Base-by-base conservation (phyloP, 768 basidiomycete genomes). In the Naganishia friedmannii region DNA sequence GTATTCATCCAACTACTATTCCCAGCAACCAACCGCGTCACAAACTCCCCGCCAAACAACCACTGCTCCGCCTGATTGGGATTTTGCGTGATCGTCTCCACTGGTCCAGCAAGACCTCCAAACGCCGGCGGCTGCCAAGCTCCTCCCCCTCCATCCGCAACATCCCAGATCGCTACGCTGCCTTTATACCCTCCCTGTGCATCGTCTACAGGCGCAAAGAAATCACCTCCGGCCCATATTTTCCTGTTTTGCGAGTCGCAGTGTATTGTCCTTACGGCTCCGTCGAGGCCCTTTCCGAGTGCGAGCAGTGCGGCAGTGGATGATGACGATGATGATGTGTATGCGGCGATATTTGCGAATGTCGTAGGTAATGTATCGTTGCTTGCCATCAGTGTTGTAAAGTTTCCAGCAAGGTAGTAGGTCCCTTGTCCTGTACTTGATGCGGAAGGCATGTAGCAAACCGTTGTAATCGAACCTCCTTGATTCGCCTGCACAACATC, bases 1-100 rank as follows among this genome's bases (percentile, higher is more conserved):
- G 34, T 37, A 66, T 39, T 55, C 65, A 65, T 34, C 51, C 65
- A n/a, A 58, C 65, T 51, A 7, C 80, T 83, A 72, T 83, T 85
- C 53, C 73, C 76, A 54, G 87, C 87, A 32, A 82, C 81, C 77
- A 91, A 93, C 0, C 86, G 82, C 2, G 91, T 89, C 67, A 89
- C 75, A 83, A 99, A 99, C 15, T 89, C 89, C 46, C 96, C 96
- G 0, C 90, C 86, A 77, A 98, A 93, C 78, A 93, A 89, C 42
- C 42, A 42, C 42, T 66, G 97, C 82, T 72, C 89, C 90, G 15
- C 84, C 82, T 66, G 85, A 84, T 66, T 91, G 88, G 42, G 88
- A 83, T 74, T 90, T 90, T 88, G 82, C 42, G 87, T 85, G 76
- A 98, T 96, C 56, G 90, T 89, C 31, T 84, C 79, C 66, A 98